Evolutionary conservation across 2,329 filamentous ascomycete species (phyloP).

Genomic region (Penicillium sp.): DNA sequence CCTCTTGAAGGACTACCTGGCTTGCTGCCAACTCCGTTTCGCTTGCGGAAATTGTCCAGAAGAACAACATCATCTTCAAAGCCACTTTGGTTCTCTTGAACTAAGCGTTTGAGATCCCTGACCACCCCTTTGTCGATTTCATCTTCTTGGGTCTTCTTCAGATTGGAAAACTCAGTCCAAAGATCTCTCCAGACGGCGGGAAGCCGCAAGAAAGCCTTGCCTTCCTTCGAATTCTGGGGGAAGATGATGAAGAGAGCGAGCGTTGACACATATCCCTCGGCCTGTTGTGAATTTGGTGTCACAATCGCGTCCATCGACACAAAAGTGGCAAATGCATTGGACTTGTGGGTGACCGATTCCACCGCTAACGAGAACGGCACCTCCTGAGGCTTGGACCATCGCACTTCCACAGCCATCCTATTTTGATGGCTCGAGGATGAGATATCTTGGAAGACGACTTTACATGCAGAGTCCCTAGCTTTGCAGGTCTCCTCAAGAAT

Average conservation of each 20-base stretch:
- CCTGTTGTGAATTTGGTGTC: slow-evolving; percentile 76
- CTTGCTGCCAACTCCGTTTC: slow-evolving; percentile 40
- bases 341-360: slow-evolving; percentile 46
- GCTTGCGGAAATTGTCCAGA: slow-evolving; percentile 71
- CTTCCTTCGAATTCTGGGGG: slow-evolving; percentile 76
- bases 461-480: slow-evolving; percentile 66
- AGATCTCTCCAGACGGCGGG: slow-evolving; percentile 82
- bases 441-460: slow-evolving; percentile 68
- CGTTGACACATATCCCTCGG: slow-evolving; percentile 84
- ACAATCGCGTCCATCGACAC: slow-evolving; percentile 77
- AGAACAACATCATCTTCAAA: slow-evolving; percentile 77
- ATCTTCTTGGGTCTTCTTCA: slow-evolving; percentile 72
- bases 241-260: slow-evolving; percentile 81
- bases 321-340: slow-evolving; percentile 54
- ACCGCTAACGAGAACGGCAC: slow-evolving; percentile 49
- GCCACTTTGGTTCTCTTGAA: slow-evolving; percentile 41
- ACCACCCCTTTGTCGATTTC: slow-evolving; percentile 70
- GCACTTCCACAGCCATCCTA: slow-evolving; percentile 73
- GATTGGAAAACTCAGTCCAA: slow-evolving; percentile 76
- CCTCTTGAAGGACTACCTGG: slow-evolving; percentile 30
- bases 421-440: slow-evolving; percentile 77
- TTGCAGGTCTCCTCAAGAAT: slow-evolving; percentile 87
- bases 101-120: slow-evolving; percentile 60
- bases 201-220: slow-evolving; percentile 79
- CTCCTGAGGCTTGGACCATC: slow-evolving; percentile 77